Percentiles rank a stretch among this genome's conserved stretches.
Evolutionary conservation across 1,284 basidiomycete genomes (phyloP).

Genomic region (Ceratobasidium sp.): DNA sequence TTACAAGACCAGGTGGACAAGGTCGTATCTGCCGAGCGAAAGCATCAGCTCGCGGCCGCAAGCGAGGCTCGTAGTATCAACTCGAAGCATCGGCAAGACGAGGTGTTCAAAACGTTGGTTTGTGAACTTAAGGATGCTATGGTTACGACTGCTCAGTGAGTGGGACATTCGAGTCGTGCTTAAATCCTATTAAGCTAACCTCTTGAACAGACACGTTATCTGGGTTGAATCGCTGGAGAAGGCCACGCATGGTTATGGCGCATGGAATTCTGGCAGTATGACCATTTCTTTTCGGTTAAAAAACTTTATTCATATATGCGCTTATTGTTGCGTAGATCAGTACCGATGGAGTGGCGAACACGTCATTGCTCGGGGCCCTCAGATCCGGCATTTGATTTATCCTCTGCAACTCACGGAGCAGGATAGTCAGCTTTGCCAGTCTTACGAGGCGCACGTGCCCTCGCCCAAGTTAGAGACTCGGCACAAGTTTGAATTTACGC

Average conservation of each 20-base stretch:
- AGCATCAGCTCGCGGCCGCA: background rate
- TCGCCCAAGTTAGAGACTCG: constrained; percentile 23
- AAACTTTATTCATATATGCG: background rate
- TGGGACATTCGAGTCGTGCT: background rate
- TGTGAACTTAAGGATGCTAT: constrained; percentile 4
- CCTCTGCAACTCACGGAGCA: constrained; percentile 42
- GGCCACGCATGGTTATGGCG: background rate
- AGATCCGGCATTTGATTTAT: constrained; percentile 24
- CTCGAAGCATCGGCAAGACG: background rate
- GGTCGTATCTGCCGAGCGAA: background rate
- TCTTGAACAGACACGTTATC: background rate
- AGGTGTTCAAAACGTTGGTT: background rate
- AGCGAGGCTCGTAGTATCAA: background rate
- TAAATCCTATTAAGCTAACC: no score
- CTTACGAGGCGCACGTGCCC: constrained; percentile 26
- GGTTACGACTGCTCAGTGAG: background rate
- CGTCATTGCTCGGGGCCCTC: background rate
- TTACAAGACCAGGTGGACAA: background rate
- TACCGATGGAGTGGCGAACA: constrained; percentile 22
- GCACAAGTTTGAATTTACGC: constrained; percentile 39
- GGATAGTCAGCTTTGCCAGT: constrained; percentile 36
- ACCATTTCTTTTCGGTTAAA: background rate
- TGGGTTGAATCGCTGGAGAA: constrained; percentile 4
- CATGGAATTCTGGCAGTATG: background rate
- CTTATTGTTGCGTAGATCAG: background rate